Evolutionary conservation across 2,329 filamentous ascomycete genomes (phyloP).

Genomic region (Fusarium mangiferae): DNA sequence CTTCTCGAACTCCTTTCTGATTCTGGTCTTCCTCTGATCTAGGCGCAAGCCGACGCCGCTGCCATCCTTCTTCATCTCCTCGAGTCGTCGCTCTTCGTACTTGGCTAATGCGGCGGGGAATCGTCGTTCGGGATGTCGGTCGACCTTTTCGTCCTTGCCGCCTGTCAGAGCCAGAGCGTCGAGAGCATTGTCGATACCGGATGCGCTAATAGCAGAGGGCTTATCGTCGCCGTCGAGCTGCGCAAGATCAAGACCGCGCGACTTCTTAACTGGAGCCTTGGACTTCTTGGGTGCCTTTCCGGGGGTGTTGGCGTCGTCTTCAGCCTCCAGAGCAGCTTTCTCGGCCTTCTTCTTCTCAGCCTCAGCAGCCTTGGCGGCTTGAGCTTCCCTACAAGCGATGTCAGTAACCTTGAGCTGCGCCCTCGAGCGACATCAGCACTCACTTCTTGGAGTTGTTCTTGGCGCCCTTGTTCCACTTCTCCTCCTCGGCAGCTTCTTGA

Average conservation of each 20-base stretch:
- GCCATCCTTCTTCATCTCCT: conserved; percentile 87
- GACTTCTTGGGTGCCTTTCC: conserved; percentile 73
- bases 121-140: conserved; percentile 87
- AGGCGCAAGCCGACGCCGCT: conserved; percentile 76
- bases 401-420: conserved; percentile 13
- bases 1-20: conserved; percentile 94
- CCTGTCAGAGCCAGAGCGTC: conserved; percentile 80
- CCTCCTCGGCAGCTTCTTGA: conserved; percentile 73
- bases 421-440: conserved; percentile 47
- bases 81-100: conserved; percentile 82
- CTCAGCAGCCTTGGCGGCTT: conserved; percentile 76
- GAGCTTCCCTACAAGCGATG: conserved; percentile 47
- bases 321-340: conserved; percentile 81
- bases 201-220: conserved; percentile 75
- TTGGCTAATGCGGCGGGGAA: conserved; percentile 87
- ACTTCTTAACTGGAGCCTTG: conserved; percentile 75
- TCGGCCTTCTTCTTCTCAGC: conserved; percentile 94
- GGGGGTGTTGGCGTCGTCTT: conserved; percentile 77
- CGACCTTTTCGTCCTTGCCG: conserved; percentile 74
- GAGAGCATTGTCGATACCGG: conserved; percentile 92
- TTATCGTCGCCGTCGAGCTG: conserved; percentile 75
- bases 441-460: conserved; percentile 92
- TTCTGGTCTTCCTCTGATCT: conserved; percentile 85
- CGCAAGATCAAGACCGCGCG: conserved; percentile 77
- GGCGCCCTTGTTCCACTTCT: conserved; percentile 85